These are phyloP conservation scores for Pyricularia grisea DNA, from an alignment of 2,329 filamentous ascomycete species.

Conservation along the genomic window DNA sequence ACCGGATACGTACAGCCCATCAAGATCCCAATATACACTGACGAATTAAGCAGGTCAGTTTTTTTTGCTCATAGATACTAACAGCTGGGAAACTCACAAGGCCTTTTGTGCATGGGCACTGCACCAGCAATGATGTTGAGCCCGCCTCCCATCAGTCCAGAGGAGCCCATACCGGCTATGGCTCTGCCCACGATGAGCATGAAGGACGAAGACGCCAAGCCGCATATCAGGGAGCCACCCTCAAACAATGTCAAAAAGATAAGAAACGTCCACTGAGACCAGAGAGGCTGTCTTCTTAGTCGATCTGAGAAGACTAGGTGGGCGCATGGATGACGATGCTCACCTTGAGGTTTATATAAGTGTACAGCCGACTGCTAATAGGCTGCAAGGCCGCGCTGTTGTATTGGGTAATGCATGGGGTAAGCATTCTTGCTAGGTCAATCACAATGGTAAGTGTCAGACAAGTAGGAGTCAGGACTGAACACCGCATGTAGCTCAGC, in stretches of 20 bases:
- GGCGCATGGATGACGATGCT: background rate
- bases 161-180: slow-evolving; percentile 41
- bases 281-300: background rate
- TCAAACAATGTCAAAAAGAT: slow-evolving; percentile 41
- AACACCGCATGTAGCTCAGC: background rate
- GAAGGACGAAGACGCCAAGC: slow-evolving; percentile 31
- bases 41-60: background rate
- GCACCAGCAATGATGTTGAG: slow-evolving; percentile 38
- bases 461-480: background rate
- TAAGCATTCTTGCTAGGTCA: slow-evolving; percentile 10
- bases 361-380: slow-evolving; percentile 14
- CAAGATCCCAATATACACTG: background rate
- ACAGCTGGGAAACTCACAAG: slow-evolving; percentile 6
- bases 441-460: background rate
- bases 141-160: slow-evolving; percentile 41
- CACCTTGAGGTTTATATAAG: background rate
- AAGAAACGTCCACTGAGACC: slow-evolving; percentile 23
- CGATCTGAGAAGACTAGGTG: slow-evolving; percentile 15
- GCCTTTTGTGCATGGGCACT: slow-evolving; percentile 29
- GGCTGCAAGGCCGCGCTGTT: slow-evolving; percentile 10
- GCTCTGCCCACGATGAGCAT: slow-evolving; percentile 47
- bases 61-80: background rate
- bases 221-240: slow-evolving; percentile 46
- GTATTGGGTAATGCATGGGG: background rate
- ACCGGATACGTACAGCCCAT: background rate